Conservation (phyloP, 2,329 filamentous ascomycete species). For the Helotiales sp. region DNA sequence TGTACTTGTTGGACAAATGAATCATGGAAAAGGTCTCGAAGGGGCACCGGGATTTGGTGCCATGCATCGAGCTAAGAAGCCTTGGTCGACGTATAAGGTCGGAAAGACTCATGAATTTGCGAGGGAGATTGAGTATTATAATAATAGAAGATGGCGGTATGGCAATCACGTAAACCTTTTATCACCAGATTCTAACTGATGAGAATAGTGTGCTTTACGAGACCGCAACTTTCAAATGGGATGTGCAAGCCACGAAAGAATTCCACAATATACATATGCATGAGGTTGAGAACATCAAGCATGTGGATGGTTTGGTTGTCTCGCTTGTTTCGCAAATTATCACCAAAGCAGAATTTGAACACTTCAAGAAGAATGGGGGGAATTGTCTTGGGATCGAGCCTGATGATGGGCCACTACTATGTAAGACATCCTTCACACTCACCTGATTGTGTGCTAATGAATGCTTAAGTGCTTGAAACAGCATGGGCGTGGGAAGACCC, state of each 20-base stretch:
- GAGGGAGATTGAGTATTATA: not conserved
- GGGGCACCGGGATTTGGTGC: not conserved
- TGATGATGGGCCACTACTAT: constrained; percentile 14
- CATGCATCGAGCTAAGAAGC: not conserved
- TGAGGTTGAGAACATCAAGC: constrained; percentile 9
- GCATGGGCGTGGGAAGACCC: constrained; percentile 32
- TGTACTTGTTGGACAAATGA: not conserved
- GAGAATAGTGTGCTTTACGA: constrained; percentile 5
- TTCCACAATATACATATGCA: constrained; percentile 12
- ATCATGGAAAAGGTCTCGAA: not conserved
- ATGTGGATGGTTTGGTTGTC: constrained; percentile 5
- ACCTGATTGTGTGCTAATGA: not conserved
- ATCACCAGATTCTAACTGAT: not conserved
- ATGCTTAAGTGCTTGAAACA: not conserved
- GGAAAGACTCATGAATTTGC: not conserved
- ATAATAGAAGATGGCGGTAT: not conserved
- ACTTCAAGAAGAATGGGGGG: constrained; percentile 28
- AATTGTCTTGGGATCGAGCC: constrained; percentile 24
- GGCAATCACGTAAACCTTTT: not conserved
- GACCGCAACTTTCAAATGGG: constrained; percentile 17
- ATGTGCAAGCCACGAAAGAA: constrained; percentile 9
- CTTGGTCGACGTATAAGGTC: not conserved
- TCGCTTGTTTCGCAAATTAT: constrained; percentile 17
- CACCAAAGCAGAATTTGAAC: constrained; percentile 4
- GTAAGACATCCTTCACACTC: constrained; percentile 1